Percentiles rank a stretch among this genome's conserved stretches.
These are phyloP conservation scores for Capsicum rhomboideum DNA, from an alignment of 257 asterid species.

Conservation along the genomic window DNA sequence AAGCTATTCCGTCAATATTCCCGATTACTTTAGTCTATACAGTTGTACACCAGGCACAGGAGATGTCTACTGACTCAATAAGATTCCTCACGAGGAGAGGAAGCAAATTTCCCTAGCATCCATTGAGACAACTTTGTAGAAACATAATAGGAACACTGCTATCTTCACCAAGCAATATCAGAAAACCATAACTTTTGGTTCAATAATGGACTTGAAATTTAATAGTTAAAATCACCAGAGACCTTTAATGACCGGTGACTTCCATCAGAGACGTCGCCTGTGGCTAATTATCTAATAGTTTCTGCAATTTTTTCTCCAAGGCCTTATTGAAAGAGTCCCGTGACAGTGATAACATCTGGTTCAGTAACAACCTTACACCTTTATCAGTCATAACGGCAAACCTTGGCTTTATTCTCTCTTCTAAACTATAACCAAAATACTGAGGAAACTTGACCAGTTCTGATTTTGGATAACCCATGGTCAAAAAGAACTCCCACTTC, in stretches of 20 bases:
- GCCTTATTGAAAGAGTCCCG: slow-evolving; percentile 46
- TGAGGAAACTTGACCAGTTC: slow-evolving; percentile 85
- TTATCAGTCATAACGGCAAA: slow-evolving; percentile 44
- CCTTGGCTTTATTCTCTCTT: slow-evolving; percentile 80
- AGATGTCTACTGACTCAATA: not conserved
- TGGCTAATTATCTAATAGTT: slow-evolving; percentile 14
- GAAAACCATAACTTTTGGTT: not conserved
- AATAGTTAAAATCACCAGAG: not conserved
- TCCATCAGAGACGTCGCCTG: not conserved
- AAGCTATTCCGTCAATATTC: not conserved
- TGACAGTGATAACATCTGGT: slow-evolving; percentile 71
- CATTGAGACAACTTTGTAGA: not conserved
- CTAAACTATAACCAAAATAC: slow-evolving; percentile 82
- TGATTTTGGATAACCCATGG: slow-evolving; percentile 58
- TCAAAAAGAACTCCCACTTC: slow-evolving; percentile 77
- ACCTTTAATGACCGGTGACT: not conserved
- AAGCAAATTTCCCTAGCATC: not conserved
- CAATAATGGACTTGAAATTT: not conserved
- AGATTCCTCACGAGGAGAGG: not conserved
- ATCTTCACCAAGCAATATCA: not conserved
- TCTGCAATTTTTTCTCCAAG: slow-evolving; percentile 55
- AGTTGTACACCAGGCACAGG: not conserved
- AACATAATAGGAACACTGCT: not conserved
- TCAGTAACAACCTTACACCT: slow-evolving; percentile 55
- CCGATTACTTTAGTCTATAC: not conserved